Base-by-base conservation (phyloP, 192 early-diverging fungal genomes). In the Coemansia sp. region DNA sequence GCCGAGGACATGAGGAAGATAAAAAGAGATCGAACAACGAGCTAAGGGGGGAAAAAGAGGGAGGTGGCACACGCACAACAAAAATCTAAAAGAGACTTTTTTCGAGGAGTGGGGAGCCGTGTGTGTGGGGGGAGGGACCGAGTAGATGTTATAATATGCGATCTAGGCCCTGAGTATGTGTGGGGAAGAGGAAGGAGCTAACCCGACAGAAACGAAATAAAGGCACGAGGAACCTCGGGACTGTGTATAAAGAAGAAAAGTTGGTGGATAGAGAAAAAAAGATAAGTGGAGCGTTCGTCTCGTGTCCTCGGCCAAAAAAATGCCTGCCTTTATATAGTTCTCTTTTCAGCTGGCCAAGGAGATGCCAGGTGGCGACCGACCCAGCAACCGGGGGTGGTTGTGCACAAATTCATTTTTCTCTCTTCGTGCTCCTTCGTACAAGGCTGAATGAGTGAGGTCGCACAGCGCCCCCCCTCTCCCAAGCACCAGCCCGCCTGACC, bases 111-210 rank as follows among this genome's bases (percentile, higher is more conserved):
- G 26, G 26, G 52, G 13, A 53, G 23, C 52, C 40, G 40, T 42
- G 14, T 42, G 14, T 42, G 38, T 39, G 38, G 38, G 38, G 38
- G 40, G 40, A 10, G 40, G 40, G 40, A 47, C n/a, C n/a, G 19
- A 19, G n/a, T 17, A 17, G 52, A 53, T 53, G 52, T 53, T 53
- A 16, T 4, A 30, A 53, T 26, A 53, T 53, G 9, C 52, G 52
- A 53, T 53, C 52, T 53, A 53, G 52, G 52, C 52, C 52, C 26
- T 7, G 52, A 53, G 23, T 53, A 30, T 53, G 26, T 53, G 47
- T 49, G 47, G 7, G 47, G 47, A 1, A 1, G 26, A 26, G 26
- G 47, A 19, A 46, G 17, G 43, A 46, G 17, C n/a, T 49, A 21
- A 42, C 40, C 40, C 40, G 40, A 2, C 4, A 14, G 14, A 16